Conservation (phyloP, 768 basidiomycete genomes). For the Leucogyrophana mollusca region DNA sequence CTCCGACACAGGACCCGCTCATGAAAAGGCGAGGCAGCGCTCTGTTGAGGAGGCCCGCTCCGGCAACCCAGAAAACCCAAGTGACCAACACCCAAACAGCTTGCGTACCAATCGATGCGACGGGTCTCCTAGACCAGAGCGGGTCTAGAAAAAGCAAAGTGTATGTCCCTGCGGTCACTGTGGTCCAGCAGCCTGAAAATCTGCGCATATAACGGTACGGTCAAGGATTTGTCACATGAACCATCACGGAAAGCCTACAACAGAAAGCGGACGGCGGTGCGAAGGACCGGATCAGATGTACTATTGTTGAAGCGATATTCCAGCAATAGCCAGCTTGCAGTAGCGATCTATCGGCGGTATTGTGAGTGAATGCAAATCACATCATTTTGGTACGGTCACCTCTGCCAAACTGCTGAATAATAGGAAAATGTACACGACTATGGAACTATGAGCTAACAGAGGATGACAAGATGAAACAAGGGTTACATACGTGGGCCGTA, state of each 20-base stretch:
- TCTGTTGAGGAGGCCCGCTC: conserved; percentile 49
- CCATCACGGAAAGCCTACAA: conserved; percentile 37
- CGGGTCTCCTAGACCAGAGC: conserved; percentile 48
- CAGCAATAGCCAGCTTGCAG: conserved; percentile 57
- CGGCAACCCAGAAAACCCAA: conserved; percentile 61
- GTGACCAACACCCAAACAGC: conserved; percentile 57
- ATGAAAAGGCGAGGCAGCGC: conserved; percentile 46
- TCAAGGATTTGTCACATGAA: not conserved
- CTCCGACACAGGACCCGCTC: conserved; percentile 36
- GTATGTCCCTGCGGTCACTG: conserved; percentile 48
- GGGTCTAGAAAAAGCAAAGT: conserved; percentile 64
- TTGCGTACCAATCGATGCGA: conserved; percentile 59
- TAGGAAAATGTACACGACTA: conserved; percentile 52
- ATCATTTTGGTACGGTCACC: conserved; percentile 26
- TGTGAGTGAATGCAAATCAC: conserved; percentile 5
- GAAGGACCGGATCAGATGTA: conserved; percentile 45
- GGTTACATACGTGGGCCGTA: conserved; percentile 50
- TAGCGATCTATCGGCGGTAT: conserved; percentile 39
- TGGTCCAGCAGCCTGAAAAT: conserved; percentile 61
- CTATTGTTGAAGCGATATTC: conserved; percentile 55
- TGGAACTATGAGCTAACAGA: conserved; percentile 14
- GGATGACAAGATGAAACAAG: not conserved
- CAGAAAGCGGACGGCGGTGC: conserved; percentile 44
- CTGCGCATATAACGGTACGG: conserved; percentile 29
- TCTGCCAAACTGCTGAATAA: conserved; percentile 47